phyloP scores from a whole-genome alignment of 2,329 filamentous ascomycete genomes.

The Hypoxylon sp. region DNA sequence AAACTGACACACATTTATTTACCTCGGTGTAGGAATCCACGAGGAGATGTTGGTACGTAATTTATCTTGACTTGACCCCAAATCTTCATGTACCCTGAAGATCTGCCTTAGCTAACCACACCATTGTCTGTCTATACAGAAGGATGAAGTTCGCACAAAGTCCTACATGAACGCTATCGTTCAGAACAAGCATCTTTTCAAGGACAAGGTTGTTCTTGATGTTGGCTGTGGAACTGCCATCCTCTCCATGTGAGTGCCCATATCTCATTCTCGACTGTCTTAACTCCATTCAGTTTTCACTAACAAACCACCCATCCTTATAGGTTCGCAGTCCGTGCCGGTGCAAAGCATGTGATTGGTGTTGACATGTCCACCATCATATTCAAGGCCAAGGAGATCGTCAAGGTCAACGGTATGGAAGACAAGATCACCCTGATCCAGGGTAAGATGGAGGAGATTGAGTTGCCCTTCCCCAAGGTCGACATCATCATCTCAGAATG shows the following conservation, averaged over 20 bases:
- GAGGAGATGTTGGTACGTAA: slow-evolving; percentile 94
- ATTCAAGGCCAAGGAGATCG: slow-evolving; percentile 96
- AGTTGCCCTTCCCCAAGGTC: slow-evolving; percentile 91
- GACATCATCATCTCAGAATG: slow-evolving; percentile 99
- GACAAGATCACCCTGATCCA: slow-evolving; percentile 98
- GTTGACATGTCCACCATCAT: slow-evolving; percentile 99
- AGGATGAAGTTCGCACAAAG: slow-evolving; percentile 96
- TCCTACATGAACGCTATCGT: slow-evolving; percentile 98
- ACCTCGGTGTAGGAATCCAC: slow-evolving; percentile 79
- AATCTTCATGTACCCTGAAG: slow-evolving; percentile 12
- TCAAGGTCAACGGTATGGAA: slow-evolving; percentile 87
- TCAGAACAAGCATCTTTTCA: slow-evolving; percentile 94
- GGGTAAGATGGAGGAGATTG: slow-evolving; percentile 99
- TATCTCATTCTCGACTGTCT: slow-evolving; percentile 5
- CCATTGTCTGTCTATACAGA: slow-evolving; percentile 60
- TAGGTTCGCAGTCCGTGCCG: slow-evolving; percentile 96
- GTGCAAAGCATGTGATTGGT: slow-evolving; percentile 97
- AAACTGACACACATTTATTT: slow-evolving; percentile 36
- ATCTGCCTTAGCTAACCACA: slow-evolving; percentile 38
- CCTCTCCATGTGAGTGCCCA: slow-evolving; percentile 85
- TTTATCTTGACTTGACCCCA: slow-evolving; percentile 28
- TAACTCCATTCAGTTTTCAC: slow-evolving; percentile 2
- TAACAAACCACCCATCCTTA: slow-evolving; percentile 25
- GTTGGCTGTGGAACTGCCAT: slow-evolving; percentile 98
- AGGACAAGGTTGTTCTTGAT: slow-evolving; percentile 86